Percentiles rank a stretch among this genome's conserved stretches.
Conservation (phyloP, 257 asterid genomes). For the Fraxinus quadrangulata region DNA sequence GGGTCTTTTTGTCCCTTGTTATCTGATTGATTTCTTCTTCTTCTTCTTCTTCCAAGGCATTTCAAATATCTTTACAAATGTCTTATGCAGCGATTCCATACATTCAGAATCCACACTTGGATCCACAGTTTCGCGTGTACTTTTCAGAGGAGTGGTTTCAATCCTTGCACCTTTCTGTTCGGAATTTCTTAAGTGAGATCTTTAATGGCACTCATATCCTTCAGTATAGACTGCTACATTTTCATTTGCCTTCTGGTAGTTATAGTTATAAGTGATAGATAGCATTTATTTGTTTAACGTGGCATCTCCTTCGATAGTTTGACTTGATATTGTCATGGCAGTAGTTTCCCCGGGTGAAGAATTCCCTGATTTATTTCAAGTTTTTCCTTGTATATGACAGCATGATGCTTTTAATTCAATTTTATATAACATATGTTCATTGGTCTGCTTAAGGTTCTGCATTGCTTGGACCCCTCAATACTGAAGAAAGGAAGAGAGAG, state of each 20-base stretch:
- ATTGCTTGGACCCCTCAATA: background rate
- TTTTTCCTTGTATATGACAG: background rate
- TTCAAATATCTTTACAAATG: background rate
- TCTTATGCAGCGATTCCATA: constrained; percentile 75
- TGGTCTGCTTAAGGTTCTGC: constrained; percentile 1
- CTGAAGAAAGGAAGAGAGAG: background rate
- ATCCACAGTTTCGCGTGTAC: constrained; percentile 76
- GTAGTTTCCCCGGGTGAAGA: background rate
- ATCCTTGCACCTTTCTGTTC: constrained; percentile 61
- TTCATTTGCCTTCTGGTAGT: constrained; percentile 20
- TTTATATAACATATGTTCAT: background rate
- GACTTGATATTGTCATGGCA: background rate
- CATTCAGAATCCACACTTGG: constrained; percentile 77
- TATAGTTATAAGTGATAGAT: background rate
- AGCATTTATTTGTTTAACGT: background rate
- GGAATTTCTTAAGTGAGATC: constrained; percentile 85
- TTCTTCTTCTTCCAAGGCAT: background rate
- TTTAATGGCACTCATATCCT: constrained; percentile 95
- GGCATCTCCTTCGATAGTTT: background rate
- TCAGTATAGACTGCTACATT: constrained; percentile 28
- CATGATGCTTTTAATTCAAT: background rate
- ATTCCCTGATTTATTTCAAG: background rate
- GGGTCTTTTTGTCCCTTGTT: constrained; percentile 4
- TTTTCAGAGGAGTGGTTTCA: constrained; percentile 90
- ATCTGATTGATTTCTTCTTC: background rate